These are phyloP conservation scores for Ophiosphaerella herpotricha DNA, from an alignment of 2,329 filamentous ascomycete genomes.

Conservation along the genomic window DNA sequence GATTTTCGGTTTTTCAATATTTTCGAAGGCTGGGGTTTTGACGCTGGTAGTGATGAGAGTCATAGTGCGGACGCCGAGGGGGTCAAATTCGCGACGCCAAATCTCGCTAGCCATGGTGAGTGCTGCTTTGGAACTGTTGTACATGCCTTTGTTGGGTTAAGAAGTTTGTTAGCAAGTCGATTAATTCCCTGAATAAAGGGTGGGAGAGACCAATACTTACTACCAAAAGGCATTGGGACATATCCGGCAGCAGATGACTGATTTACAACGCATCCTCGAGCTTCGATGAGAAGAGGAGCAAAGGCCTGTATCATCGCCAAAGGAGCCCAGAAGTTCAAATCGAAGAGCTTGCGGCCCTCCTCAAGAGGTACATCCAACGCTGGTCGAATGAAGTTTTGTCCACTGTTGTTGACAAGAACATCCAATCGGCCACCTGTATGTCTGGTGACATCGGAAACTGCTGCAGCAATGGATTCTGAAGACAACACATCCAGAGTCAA, in stretches of 20 bases:
- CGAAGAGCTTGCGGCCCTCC: conserved; percentile 14
- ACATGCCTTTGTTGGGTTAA: conserved; percentile 11
- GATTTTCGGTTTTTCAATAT: neutral
- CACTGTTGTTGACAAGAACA: conserved; percentile 52
- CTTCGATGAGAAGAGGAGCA: conserved; percentile 18
- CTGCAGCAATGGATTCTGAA: conserved; percentile 6
- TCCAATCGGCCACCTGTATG: conserved; percentile 16
- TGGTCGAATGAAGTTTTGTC: conserved; percentile 40
- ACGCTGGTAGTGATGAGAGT: conserved; percentile 17
- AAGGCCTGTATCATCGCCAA: conserved; percentile 48
- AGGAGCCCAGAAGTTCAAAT: conserved; percentile 49
- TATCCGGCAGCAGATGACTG: conserved; percentile 5
- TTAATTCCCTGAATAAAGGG: too few relatives aligned
- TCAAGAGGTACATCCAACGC: conserved; percentile 29
- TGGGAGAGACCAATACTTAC: neutral
- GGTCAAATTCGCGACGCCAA: conserved; percentile 22
- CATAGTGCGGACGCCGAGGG: conserved; percentile 21
- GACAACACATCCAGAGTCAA: conserved; percentile 15
- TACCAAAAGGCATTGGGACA: neutral
- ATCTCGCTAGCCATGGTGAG: conserved; percentile 30
- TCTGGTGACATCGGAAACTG: conserved; percentile 1
- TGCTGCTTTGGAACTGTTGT: conserved; percentile 44
- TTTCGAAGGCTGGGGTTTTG: conserved; percentile 4
- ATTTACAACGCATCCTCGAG: conserved; percentile 18
- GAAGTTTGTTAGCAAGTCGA: neutral